Base-by-base conservation (phyloP, 352 stramenopile genomes). In the Plasmopara viticola region DNA sequence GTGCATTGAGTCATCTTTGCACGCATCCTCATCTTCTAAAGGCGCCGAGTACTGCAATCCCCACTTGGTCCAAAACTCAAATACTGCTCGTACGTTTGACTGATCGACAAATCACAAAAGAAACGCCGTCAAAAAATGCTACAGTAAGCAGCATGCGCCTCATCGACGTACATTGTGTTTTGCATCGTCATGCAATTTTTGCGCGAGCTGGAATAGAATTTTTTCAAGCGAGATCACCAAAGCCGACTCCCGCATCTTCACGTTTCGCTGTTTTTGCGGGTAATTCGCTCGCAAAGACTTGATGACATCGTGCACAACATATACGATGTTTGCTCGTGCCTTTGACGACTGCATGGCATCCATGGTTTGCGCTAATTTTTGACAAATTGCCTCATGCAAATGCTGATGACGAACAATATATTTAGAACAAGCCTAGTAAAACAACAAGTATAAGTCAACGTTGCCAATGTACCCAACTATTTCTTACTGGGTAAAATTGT, bases 1-100 rank as follows among this genome's bases (percentile, higher is more conserved):
- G 34, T 70, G 62, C 41, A 90, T 77, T 15, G 70, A 38, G 34
- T 79, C 71, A 28, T 65, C 49, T 44, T 62, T 70, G 47, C 52
- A 60, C 13, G 71, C 57, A 43, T 58, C 57, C 20, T 68, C 60
- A 10, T 55, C 54, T 44, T 70, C 67, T 41, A 71, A 48, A 8
- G 72, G 70, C 6, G 57, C 64, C 34, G 63, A 70, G 60, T 82
- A 89, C 54, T 89, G 72, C 35, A 90, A 54, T 17, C 74, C 77
- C 81, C 81, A 91, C 54, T 91, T 91, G 9, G 74, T 82, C 81
- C 81, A 91, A 48, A 88, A 89, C 7, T 87, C 78, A 33, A 89
- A 84, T 10, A 91, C 78, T 17, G 78, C 76, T 58, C 72, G 70
- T 44, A 91, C 63, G 63, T 87, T 87, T 10, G 67, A 64, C 80